Evolutionary conservation across 164 flowering plant genomes (phyloP).

Genomic region (Stephania yunnanensis): DNA sequence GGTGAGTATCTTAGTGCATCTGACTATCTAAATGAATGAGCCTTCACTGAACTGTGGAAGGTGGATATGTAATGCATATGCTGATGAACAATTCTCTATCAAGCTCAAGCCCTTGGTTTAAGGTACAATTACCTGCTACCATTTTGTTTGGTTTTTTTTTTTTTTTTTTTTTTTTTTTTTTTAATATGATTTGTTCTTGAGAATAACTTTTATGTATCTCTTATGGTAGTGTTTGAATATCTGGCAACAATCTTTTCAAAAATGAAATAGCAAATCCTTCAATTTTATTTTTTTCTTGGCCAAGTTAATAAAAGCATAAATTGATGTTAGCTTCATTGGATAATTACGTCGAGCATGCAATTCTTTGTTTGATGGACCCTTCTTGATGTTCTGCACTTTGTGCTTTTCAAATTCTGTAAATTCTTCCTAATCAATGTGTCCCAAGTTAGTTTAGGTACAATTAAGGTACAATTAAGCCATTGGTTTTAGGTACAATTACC

Average conservation of each 20-base stretch:
- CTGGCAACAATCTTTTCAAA: background rate
- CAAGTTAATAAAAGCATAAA: background rate
- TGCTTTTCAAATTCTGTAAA: no score
- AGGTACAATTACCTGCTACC: background rate
- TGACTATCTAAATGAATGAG: slow-evolving; percentile 57
- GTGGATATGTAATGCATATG: background rate
- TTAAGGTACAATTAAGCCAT: background rate
- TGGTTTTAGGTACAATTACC: background rate
- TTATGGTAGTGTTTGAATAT: background rate
- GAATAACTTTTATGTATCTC: background rate
- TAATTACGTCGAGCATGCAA: background rate
- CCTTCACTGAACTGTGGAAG: background rate
- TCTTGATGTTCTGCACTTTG: background rate
- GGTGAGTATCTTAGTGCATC: slow-evolving; percentile 95
- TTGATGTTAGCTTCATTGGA: background rate
- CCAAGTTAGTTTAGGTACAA: no score
- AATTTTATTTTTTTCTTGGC: background rate
- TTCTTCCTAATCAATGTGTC: no score
- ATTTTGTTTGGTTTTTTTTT: background rate
- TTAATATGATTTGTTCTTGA: background rate
- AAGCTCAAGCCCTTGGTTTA: background rate
- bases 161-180: no score
- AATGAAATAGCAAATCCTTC: background rate
- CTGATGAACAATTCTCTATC: slow-evolving; percentile 2
- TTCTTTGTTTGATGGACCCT: background rate